These are phyloP conservation scores for Aethionema arabicum DNA, from an alignment of 345 rosid species.

Conservation along the genomic window DNA sequence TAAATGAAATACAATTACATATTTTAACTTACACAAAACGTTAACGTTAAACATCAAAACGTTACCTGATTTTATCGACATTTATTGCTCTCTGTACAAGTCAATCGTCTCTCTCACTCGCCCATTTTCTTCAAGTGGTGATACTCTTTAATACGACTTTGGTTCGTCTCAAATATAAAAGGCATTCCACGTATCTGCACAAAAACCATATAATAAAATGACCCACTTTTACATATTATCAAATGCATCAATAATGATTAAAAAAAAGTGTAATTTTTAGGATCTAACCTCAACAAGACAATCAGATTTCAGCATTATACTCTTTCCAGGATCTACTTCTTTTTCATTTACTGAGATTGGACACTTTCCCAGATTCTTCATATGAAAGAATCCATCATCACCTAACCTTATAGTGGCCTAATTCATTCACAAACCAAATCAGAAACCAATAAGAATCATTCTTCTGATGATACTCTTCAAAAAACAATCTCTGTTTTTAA, in stretches of 20 bases:
- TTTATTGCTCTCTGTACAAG: no score
- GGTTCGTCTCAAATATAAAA: constrained; percentile 66
- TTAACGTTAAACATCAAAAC: no score
- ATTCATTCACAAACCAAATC: constrained; percentile 13
- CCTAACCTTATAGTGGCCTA: constrained; percentile 75
- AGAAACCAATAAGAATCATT: background rate
- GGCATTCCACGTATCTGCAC: constrained; percentile 74
- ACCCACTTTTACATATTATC: background rate
- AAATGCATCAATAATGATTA: background rate
- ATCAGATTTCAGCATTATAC: constrained; percentile 45
- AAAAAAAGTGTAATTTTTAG: constrained; percentile 4
- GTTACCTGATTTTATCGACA: no score
- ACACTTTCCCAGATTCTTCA: constrained; percentile 74
- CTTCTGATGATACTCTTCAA: constrained; percentile 5
- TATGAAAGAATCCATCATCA: constrained; percentile 62
- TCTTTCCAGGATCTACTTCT: constrained; percentile 58
- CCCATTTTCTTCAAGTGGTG: constrained; percentile 44
- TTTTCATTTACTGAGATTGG: constrained; percentile 62
- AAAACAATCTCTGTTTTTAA: no score
- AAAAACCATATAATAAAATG: constrained; percentile 16
- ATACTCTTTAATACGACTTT: constrained; percentile 49
- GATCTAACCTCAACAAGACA: constrained; percentile 72
- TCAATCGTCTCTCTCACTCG: background rate
- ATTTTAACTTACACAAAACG: no score
- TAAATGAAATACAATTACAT: no score